Evolutionary conservation across 2,329 filamentous ascomycete genomes (phyloP).

Genomic region (Ascochyta lentis): DNA sequence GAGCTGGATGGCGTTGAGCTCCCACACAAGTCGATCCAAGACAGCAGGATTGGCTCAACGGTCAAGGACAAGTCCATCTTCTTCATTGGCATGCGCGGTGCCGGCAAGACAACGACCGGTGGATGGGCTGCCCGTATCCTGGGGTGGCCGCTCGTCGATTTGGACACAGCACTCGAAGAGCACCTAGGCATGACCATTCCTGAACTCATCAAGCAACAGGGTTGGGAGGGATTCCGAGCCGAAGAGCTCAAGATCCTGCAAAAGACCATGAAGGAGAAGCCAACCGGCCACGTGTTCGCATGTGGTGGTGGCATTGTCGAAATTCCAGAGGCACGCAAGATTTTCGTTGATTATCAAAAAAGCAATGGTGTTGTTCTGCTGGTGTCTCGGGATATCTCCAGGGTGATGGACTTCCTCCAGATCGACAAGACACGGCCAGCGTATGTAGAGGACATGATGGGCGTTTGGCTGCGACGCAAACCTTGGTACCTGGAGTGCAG

Average conservation of each 20-base stretch:
- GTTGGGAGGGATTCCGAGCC: constrained; percentile 88
- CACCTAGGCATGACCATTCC: constrained; percentile 79
- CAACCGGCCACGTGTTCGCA: constrained; percentile 81
- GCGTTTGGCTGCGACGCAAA: constrained; percentile 87
- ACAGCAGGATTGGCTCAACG: constrained; percentile 32
- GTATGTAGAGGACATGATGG: constrained; percentile 90
- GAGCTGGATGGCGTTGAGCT: constrained; percentile 76
- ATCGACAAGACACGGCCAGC: constrained; percentile 90
- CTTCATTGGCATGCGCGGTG: constrained; percentile 96
- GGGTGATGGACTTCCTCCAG: constrained; percentile 87
- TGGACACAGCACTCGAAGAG: constrained; percentile 85
- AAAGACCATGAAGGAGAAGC: constrained; percentile 75
- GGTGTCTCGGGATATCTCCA: constrained; percentile 84
- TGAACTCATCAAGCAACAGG: constrained; percentile 77
- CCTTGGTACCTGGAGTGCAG: constrained; percentile 92
- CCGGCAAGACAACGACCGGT: constrained; percentile 93
- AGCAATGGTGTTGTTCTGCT: constrained; percentile 83
- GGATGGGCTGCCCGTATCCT: constrained; percentile 81
- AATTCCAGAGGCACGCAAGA: constrained; percentile 75
- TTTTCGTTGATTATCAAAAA: constrained; percentile 76
- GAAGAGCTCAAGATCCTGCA: constrained; percentile 78
- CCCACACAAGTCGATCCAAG: constrained; percentile 44
- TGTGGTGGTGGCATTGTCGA: constrained; percentile 96
- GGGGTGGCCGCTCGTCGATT: constrained; percentile 79
- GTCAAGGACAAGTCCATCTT: constrained; percentile 73